Evolutionary conservation across 192 early-diverging fungal species (phyloP), one percentile per base, ranked within the genome.

Genomic region (Coemansia sp.): DNA sequence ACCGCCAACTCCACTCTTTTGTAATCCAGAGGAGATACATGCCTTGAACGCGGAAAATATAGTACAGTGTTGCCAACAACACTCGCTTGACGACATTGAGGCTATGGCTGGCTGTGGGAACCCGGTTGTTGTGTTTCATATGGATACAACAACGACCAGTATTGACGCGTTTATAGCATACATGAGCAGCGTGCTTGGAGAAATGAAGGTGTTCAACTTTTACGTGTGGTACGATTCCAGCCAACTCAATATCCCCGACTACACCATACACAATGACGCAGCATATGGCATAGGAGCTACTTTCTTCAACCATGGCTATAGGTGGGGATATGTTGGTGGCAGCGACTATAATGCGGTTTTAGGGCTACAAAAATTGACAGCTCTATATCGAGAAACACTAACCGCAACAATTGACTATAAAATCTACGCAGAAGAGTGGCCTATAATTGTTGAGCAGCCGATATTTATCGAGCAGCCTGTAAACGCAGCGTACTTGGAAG

Each of bases 171-270:
- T 59, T 59, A n/a, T n/a, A 31, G 17, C 31, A 19, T 59, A 36
- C 8, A 36, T 59, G 57, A 9, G 17, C 17, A 34, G 57, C 6
- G 57, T 59, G 2, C 6, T 59, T 2, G 4, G 4, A 7, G 32
- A 36, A 2, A 59, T 59, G 57, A 32, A 36, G 32, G 57, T 59
- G 32, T 59, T 59, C n/a, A 59, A 59, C 31, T 36, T 59, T 19
- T 59, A 59, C 2, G 57, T 36, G 31, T 59, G 57, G 57, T 59
- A 34, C 7, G 57, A 59, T 36, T 59, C 57, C 29, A 59, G 57
- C 32, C 11, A 59, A 34, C n/a, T 59, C 15, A 34, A 19, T 17
- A 59, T 59, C 14, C 29, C 57, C 7, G 31, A 59, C 19, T 8
- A 9, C 29, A 36, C 6, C 8, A 7, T 19, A 17, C 31, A 36